phyloP scores from a whole-genome alignment of 2,329 filamentous ascomycete genomes.

The Pleochaeta shiraiana region DNA sequence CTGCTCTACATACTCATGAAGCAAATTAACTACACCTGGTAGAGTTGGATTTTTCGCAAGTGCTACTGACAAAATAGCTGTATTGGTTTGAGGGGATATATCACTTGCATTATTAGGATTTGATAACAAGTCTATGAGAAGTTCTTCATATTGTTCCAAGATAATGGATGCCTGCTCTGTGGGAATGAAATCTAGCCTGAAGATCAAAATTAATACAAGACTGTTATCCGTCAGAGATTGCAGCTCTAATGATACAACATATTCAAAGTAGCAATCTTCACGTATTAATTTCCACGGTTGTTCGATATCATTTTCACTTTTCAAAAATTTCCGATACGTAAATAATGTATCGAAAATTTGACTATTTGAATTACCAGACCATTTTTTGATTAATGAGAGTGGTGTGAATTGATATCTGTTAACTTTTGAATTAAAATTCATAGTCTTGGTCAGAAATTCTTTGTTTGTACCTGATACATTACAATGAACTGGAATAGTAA shows the following conservation, averaged over 20 bases:
- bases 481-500: conserved; percentile 55
- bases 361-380: conserved; percentile 40
- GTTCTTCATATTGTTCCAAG: conserved; percentile 46
- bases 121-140: conserved; percentile 36
- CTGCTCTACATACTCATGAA: conserved; percentile 61
- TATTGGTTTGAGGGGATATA: conserved; percentile 7
- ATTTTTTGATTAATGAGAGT: conserved; percentile 48
- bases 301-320: conserved; percentile 8
- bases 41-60: conserved; percentile 37
- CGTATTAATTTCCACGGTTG: conserved; percentile 35
- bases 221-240: conserved; percentile 28
- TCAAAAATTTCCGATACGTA: conserved; percentile 47
- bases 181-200: conserved; percentile 41
- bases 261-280: conserved; percentile 53
- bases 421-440: conserved; percentile 39
- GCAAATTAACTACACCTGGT: conserved; percentile 29
- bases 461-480: conserved; percentile 29
- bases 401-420: conserved; percentile 51
- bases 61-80: conserved; percentile 36
- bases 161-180: conserved; percentile 42
- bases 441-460: conserved; percentile 37
- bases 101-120: conserved; percentile 21
- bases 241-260: conserved; percentile 61
- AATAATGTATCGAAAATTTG: conserved; percentile 68
- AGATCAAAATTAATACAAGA: conserved; percentile 44